Evolutionary conservation across 2,329 filamentous ascomycete species (phyloP), one percentile per base, ranked within the genome.

Genomic region (Stemphylium vesicarium): DNA sequence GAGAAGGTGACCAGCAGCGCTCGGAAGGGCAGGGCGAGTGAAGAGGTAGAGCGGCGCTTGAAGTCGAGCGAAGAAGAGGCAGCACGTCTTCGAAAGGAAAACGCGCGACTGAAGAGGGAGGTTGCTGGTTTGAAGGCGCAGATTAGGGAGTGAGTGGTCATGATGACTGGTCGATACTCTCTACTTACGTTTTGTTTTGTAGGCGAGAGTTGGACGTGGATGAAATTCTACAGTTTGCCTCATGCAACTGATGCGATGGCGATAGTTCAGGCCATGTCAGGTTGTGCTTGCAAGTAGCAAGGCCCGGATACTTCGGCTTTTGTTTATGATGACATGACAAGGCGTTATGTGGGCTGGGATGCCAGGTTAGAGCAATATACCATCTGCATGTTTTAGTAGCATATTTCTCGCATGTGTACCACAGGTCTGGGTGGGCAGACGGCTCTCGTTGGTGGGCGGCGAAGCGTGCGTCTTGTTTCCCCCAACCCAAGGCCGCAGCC

Each of bases 51-150:
- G 69, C 78, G 78, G 32, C 86, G 87, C 70, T 74, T 96, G 56
- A 88, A 85, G 63, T 90, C 92, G 61, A 83, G 85, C 46, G 83
- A 89, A 62, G 92, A 96, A 57, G 93, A 97, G 76, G 84, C 87
- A 52, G 87, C 86, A 22, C 84, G 86, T 63, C 77, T 92, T 60
- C 92, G 91, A 79, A 92, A 91, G 77, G 94, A 98, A 74, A 96
- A 96, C 72, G 85, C 88, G 51, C 82, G 91, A 59, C 76, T 97
- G 66, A 92, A 89, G 79, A 83, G 92, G 65, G 92, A 96, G 79
- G 87, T 93, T 69, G 85, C 89, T 31, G 91, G 90, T 46, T 77
- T 82, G 66, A 79, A 79, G 64, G 79, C 79, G 55, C 79, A 81
- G 67, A 65, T 81, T 56, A 78, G 71, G 72, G 80, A 80, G 68